A percentile compares a stretch with the other conserved stretches of the same genome.
These are phyloP conservation scores for Trichosporon coremiiforme DNA, from an alignment of 1,284 basidiomycete species.

Conservation along the genomic window DNA sequence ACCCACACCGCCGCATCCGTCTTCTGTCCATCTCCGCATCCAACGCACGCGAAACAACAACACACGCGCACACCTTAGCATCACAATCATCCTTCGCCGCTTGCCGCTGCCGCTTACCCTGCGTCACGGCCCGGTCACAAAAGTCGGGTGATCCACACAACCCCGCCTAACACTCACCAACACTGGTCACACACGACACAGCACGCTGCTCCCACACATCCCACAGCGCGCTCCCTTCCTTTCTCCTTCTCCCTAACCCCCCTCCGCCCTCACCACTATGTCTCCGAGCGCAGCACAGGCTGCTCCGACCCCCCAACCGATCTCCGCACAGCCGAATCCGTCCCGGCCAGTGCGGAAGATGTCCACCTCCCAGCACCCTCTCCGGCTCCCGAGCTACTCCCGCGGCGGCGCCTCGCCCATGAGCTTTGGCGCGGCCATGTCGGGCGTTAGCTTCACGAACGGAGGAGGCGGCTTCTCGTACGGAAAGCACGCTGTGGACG, in stretches of 20 bases:
- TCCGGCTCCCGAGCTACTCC: slow-evolving; percentile 22
- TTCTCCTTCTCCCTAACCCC: not conserved
- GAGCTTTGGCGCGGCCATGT: slow-evolving; percentile 52
- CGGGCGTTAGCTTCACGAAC: slow-evolving; percentile 50
- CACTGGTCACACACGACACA: not conserved
- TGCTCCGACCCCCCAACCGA: slow-evolving; percentile 24
- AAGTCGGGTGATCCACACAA: slow-evolving; percentile 11
- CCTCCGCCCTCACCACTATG: not conserved
- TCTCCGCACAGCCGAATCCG: slow-evolving; percentile 33
- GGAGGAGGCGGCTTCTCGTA: slow-evolving; percentile 47
- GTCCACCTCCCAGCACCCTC: slow-evolving; percentile 25
- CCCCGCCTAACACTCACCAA: slow-evolving; percentile 8
- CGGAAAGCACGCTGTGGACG: slow-evolving; percentile 34
- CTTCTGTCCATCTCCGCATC: not conserved
- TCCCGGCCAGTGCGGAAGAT: slow-evolving; percentile 28
- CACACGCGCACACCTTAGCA: slow-evolving; percentile 5
- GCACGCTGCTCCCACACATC: not conserved
- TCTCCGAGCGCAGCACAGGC: slow-evolving; percentile 13
- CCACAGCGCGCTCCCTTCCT: not conserved
- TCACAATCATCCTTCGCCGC: slow-evolving; percentile 10
- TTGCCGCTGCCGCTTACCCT: not conserved
- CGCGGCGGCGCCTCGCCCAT: slow-evolving; percentile 45
- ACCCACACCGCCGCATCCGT: not conserved
- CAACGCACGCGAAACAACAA: not conserved
- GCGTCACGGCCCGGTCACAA: slow-evolving; percentile 5